Percentiles rank a stretch among this genome's conserved stretches.
These are phyloP conservation scores for Emericellopsis atlantica DNA, from an alignment of 2,329 filamentous ascomycete species.

Conservation along the genomic window DNA sequence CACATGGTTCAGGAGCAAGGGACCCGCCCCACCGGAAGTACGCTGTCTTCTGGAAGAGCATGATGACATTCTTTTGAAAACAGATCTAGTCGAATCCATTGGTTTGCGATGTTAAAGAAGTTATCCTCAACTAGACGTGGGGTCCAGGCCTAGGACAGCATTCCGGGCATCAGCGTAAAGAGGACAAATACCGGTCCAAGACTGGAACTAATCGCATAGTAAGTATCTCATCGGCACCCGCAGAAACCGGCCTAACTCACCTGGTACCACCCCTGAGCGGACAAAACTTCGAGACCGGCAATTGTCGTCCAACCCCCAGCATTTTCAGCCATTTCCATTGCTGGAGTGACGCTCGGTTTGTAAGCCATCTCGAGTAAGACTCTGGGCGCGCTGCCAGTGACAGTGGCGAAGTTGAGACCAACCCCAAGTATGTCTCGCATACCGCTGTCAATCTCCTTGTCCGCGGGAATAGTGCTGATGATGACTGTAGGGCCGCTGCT, in stretches of 20 bases:
- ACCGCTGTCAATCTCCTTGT: conserved; percentile 63
- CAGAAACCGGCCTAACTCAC: conserved; percentile 29
- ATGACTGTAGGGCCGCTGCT: conserved; percentile 50
- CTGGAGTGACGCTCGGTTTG: conserved; percentile 68
- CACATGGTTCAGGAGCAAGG: too few species aligned
- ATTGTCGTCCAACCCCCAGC: conserved; percentile 67
- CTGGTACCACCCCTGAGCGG: conserved; percentile 83
- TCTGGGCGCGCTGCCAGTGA: conserved; percentile 24
- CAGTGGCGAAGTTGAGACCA: conserved; percentile 6
- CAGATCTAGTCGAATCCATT: too few species aligned
- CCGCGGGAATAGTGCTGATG: conserved; percentile 83
- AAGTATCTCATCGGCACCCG: conserved; percentile 4
- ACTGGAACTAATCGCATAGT: conserved; percentile 46
- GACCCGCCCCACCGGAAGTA: too few species aligned
- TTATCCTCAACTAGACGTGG: background rate
- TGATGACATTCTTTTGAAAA: too few species aligned
- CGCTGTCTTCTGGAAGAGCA: too few species aligned
- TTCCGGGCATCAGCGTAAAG: conserved; percentile 57
- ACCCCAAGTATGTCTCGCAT: conserved; percentile 43
- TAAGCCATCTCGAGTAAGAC: conserved; percentile 94
- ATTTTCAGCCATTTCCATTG: conserved; percentile 74
- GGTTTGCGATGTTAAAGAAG: too few species aligned
- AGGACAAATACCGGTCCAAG: conserved; percentile 74
- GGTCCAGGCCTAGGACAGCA: conserved; percentile 33
- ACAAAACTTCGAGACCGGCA: conserved; percentile 77